phyloP scores from a whole-genome alignment of 2,329 filamentous ascomycete species.

The Cladophialophora yegresii region DNA sequence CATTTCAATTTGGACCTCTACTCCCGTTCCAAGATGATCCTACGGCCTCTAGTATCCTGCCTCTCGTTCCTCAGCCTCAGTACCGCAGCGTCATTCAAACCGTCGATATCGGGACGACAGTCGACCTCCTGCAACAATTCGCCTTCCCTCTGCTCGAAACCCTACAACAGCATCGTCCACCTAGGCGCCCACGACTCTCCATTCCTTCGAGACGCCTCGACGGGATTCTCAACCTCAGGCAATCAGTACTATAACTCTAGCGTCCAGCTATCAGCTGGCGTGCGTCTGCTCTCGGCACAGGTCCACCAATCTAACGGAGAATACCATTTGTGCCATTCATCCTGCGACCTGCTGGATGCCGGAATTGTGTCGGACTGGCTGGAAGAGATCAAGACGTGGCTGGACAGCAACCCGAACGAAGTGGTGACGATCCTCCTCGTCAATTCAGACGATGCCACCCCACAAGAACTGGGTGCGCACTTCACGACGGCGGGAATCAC shows the following conservation, averaged over 20 bases:
- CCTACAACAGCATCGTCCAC: slow-evolving; percentile 75
- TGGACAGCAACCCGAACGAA: slow-evolving; percentile 69
- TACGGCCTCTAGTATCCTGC: slow-evolving; percentile 21
- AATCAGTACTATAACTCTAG: slow-evolving; percentile 74
- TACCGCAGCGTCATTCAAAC: slow-evolving; percentile 21
- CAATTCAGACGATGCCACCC: slow-evolving; percentile 64
- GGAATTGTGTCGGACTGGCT: slow-evolving; percentile 68
- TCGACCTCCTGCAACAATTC: slow-evolving; percentile 75
- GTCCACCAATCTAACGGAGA: slow-evolving; percentile 63
- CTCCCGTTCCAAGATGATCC: slow-evolving; percentile 11
- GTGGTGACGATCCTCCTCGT: slow-evolving; percentile 74
- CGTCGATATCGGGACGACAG: slow-evolving; percentile 19
- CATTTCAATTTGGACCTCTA: not conserved
- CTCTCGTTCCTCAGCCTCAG: slow-evolving; percentile 22
- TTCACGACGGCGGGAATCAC: slow-evolving; percentile 63
- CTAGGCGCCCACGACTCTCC: slow-evolving; percentile 75
- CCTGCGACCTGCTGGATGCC: slow-evolving; percentile 68
- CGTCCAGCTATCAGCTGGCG: slow-evolving; percentile 67
- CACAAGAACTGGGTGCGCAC: slow-evolving; percentile 56
- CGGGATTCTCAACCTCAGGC: slow-evolving; percentile 63
- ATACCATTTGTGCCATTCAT: slow-evolving; percentile 70
- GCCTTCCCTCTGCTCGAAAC: slow-evolving; percentile 67
- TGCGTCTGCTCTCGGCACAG: slow-evolving; percentile 71
- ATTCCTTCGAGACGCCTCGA: slow-evolving; percentile 67
- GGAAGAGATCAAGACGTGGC: slow-evolving; percentile 64